A percentile compares a stretch with the other conserved stretches of the same genome.
Evolutionary conservation across 2,329 filamentous ascomycete genomes (phyloP).

Genomic region (Chaetomium strumarium): DNA sequence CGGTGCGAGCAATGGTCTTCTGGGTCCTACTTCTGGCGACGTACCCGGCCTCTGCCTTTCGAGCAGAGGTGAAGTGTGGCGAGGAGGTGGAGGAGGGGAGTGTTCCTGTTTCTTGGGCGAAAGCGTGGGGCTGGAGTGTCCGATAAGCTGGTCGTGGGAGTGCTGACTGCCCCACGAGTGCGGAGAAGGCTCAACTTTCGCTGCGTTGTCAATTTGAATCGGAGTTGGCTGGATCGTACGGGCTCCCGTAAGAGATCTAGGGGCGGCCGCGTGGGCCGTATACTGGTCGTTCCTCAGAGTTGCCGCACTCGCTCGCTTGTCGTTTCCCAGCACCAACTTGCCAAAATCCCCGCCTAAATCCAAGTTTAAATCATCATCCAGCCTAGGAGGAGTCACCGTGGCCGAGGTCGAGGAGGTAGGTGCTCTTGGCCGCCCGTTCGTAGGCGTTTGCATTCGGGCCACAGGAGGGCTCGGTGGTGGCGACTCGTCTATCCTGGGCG

Average conservation of each 20-base stretch:
- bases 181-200: conserved; percentile 42
- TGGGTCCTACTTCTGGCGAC: conserved; percentile 32
- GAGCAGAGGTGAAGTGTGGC: conserved; percentile 31
- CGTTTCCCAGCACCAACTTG: conserved; percentile 50
- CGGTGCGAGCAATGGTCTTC: conserved; percentile 28
- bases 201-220: conserved; percentile 41
- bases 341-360: conserved; percentile 55
- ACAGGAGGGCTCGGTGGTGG: conserved; percentile 33
- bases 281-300: conserved; percentile 38
- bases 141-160: conserved; percentile 44
- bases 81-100: conserved; percentile 36
- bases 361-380: conserved; percentile 41
- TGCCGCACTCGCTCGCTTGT: conserved; percentile 48
- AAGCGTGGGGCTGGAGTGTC: conserved; percentile 30
- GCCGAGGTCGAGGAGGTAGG: conserved; percentile 49
- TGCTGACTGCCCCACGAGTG: conserved; percentile 48
- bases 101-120: conserved; percentile 34
- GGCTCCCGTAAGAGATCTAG: conserved; percentile 42
- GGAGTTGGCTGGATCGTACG: conserved; percentile 43
- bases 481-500: conserved; percentile 34
- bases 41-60: conserved; percentile 28
- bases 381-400: conserved; percentile 46
- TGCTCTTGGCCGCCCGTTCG: conserved; percentile 42
- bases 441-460: conserved; percentile 35
- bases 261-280: conserved; percentile 30